These are phyloP conservation scores for Tilletia indica DNA, from an alignment of 1,284 basidiomycete genomes.

Conservation along the genomic window DNA sequence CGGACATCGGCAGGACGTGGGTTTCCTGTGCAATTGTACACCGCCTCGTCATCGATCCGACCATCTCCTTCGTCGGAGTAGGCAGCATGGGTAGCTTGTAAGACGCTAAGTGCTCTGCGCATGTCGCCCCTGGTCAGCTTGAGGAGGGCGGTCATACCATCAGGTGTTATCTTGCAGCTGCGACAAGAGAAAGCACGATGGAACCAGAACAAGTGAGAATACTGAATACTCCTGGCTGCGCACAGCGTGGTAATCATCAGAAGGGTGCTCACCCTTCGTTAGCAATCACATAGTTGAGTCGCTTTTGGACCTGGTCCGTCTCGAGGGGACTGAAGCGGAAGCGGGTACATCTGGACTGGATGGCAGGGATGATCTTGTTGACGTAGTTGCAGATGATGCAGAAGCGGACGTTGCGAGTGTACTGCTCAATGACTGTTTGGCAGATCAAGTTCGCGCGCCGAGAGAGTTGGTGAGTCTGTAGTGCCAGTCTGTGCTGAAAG, in stretches of 20 bases:
- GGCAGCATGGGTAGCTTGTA: slow-evolving; percentile 96
- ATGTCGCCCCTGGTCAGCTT: slow-evolving; percentile 95
- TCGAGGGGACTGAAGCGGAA: slow-evolving; percentile 94
- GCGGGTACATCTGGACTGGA: slow-evolving; percentile 95
- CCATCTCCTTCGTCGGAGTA: slow-evolving; percentile 64
- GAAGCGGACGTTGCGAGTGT: slow-evolving; percentile 96
- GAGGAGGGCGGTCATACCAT: slow-evolving; percentile 83
- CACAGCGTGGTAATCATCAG: too few relatives aligned
- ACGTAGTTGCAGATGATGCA: slow-evolving; percentile 99
- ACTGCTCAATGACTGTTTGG: slow-evolving; percentile 83
- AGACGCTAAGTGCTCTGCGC: slow-evolving; percentile 90
- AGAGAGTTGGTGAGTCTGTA: not conserved
- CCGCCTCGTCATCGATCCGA: slow-evolving; percentile 76
- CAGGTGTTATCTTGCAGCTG: slow-evolving; percentile 80
- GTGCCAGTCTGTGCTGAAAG: not conserved
- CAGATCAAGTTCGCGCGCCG: not conserved
- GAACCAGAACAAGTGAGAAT: not conserved
- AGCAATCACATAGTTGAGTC: slow-evolving; percentile 76
- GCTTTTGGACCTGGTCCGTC: slow-evolving; percentile 77
- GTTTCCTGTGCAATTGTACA: slow-evolving; percentile 95
- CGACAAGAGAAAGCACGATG: too few relatives aligned
- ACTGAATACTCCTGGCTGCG: too few relatives aligned
- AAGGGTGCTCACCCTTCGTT: slow-evolving; percentile 70
- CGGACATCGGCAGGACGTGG: slow-evolving; percentile 93
- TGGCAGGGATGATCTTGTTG: slow-evolving; percentile 97